Percentiles rank a stretch among this genome's conserved stretches.
Conservation (phyloP, 1,284 basidiomycete genomes). For the Cryptococcus wingfieldii region DNA sequence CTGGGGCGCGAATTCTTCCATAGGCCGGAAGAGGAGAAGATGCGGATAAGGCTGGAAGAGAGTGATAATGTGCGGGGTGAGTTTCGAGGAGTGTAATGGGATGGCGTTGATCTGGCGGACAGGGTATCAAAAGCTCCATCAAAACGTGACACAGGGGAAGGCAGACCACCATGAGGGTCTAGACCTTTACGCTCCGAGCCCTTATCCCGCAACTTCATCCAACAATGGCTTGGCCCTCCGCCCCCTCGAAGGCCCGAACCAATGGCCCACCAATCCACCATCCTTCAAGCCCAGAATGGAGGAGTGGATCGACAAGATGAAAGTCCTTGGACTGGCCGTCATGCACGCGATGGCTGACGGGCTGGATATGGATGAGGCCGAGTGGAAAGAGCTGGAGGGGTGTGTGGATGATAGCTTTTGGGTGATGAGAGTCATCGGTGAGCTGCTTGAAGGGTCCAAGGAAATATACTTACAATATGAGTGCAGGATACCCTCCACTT, state of each 20-base stretch:
- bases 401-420: conserved; percentile 78
- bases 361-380: conserved; percentile 63
- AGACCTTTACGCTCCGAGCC: conserved; percentile 67
- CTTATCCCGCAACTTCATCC: conserved; percentile 15
- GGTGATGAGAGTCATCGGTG: conserved; percentile 77
- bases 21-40: conserved; percentile 67
- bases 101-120: background rate
- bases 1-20: conserved; percentile 68
- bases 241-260: conserved; percentile 61
- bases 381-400: conserved; percentile 62
- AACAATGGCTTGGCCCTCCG: conserved; percentile 20
- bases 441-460: conserved; percentile 4
- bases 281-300: conserved; percentile 62
- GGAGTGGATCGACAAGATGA: conserved; percentile 76
- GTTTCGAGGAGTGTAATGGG: conserved; percentile 12
- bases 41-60: conserved; percentile 60
- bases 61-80: conserved; percentile 70
- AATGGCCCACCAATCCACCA: conserved; percentile 60
- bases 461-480: background rate
- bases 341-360: conserved; percentile 68
- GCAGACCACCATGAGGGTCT: conserved; percentile 79
- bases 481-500: conserved; percentile 73
- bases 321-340: conserved; percentile 52
- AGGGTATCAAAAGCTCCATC: conserved; percentile 55
- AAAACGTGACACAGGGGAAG: conserved; percentile 79